These are phyloP conservation scores for Scutellaria galericulata DNA, from an alignment of 257 asterid genomes.

Conservation along the genomic window DNA sequence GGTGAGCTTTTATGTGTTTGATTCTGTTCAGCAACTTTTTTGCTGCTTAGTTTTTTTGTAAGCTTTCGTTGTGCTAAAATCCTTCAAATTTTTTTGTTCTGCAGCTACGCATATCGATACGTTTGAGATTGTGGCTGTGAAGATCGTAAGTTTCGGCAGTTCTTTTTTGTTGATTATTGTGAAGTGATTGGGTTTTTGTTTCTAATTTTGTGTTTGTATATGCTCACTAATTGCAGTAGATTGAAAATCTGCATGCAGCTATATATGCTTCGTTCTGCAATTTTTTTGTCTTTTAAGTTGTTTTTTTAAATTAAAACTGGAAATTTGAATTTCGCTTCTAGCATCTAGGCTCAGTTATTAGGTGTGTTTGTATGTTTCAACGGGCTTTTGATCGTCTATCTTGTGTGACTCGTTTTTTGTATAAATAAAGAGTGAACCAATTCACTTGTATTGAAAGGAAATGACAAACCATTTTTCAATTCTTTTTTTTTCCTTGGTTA, in stretches of 20 bases:
- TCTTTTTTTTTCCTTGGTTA: not conserved
- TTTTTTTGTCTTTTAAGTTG: not conserved
- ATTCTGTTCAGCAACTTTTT: not conserved
- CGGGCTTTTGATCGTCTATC: not conserved
- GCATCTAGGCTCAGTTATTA: constrained; percentile 7
- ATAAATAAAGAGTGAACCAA: not conserved
- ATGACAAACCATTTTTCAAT: not conserved
- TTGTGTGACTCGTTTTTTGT: not conserved
- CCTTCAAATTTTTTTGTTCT: constrained; percentile 28
- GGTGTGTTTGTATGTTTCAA: constrained; percentile 14
- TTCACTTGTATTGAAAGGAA: not conserved
- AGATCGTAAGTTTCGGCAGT: constrained; percentile 69
- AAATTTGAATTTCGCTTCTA: not conserved
- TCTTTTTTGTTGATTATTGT: constrained; percentile 18
- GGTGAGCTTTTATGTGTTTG: constrained; percentile 52
- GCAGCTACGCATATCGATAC: constrained; percentile 94
- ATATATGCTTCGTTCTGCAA: constrained; percentile 5
- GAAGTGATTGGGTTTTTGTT: constrained; percentile 15
- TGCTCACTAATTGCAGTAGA: constrained; percentile 14
- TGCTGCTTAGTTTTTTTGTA: not conserved
- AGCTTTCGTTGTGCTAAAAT: constrained; percentile 4
- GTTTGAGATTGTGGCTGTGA: constrained; percentile 91
- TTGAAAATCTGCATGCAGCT: constrained; percentile 38
- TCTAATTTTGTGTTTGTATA: not conserved
- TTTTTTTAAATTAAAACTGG: not conserved